These are phyloP conservation scores for Scutellaria galericulata DNA, from an alignment of 257 asterid species.

Conservation along the genomic window DNA sequence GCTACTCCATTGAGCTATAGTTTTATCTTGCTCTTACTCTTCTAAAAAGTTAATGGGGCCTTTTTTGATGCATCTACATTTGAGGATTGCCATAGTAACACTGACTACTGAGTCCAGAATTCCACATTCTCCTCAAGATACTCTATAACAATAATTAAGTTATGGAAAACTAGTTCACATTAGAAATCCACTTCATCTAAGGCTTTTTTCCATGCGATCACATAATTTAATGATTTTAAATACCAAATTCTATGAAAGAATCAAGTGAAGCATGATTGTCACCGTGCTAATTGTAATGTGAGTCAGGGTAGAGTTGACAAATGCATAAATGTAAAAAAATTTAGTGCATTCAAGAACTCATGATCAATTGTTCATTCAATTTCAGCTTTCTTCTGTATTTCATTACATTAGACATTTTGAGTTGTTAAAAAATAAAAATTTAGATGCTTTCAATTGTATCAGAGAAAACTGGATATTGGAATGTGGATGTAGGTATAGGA, in stretches of 20 bases:
- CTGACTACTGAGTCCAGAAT: not conserved
- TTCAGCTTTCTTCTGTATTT: not conserved
- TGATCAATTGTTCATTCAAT: not conserved
- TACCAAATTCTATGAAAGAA: not conserved
- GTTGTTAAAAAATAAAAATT: not conserved
- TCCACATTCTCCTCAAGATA: constrained; percentile 10
- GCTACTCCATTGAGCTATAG: not conserved
- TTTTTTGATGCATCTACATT: not conserved
- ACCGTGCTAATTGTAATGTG: not conserved
- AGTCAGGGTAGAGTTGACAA: not conserved
- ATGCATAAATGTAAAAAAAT: not conserved
- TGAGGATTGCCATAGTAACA: not conserved
- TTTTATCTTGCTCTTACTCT: not conserved
- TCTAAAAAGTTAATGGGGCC: not conserved
- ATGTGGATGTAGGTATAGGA: constrained; percentile 9
- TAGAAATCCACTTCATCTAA: not conserved
- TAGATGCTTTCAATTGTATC: not conserved
- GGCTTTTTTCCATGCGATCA: not conserved
- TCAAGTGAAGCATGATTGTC: constrained; percentile 2
- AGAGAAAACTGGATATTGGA: constrained; percentile 18
- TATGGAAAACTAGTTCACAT: not conserved
- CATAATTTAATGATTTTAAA: not conserved
- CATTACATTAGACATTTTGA: no score
- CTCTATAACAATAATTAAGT: not conserved
- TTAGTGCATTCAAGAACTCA: not conserved